Evolutionary conservation across 2,329 filamentous ascomycete species (phyloP).

Genomic region (Trichoderma sp.): DNA sequence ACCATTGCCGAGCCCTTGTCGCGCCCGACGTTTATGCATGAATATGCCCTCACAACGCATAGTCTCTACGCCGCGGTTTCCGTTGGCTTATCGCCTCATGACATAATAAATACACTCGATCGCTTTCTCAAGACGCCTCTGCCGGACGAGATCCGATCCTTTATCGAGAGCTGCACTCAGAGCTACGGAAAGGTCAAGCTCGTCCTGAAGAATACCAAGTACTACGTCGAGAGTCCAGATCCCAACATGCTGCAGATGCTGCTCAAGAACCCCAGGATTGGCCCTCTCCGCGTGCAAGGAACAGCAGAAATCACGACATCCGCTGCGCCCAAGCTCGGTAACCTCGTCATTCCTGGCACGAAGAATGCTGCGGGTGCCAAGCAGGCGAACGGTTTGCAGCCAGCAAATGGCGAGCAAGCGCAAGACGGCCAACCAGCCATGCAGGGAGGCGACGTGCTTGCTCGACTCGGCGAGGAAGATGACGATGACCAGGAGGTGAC

Average conservation of each 20-base stretch:
- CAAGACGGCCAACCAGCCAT: constrained; percentile 50
- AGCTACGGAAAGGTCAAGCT: constrained; percentile 96
- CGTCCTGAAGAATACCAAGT: constrained; percentile 90
- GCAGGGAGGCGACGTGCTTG: constrained; percentile 69
- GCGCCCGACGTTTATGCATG: constrained; percentile 86
- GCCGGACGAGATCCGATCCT: constrained; percentile 76
- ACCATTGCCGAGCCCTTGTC: constrained; percentile 94
- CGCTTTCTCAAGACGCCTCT: constrained; percentile 86
- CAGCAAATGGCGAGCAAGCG: constrained; percentile 37
- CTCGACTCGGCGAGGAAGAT: constrained; percentile 76
- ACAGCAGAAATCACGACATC: constrained; percentile 73
- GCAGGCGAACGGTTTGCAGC: constrained; percentile 58
- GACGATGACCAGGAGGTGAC: constrained; percentile 86
- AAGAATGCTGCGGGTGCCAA: constrained; percentile 87
- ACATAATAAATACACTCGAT: constrained; percentile 88
- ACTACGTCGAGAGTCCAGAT: constrained; percentile 91
- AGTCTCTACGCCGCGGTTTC: constrained; percentile 95
- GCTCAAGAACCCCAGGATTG: constrained; percentile 82
- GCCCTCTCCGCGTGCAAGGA: constrained; percentile 73
- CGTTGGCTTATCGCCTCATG: constrained; percentile 83
- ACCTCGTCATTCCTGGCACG: constrained; percentile 89
- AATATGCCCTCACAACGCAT: constrained; percentile 89
- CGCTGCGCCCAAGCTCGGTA: constrained; percentile 81
- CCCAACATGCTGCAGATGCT: constrained; percentile 82
- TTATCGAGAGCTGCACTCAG: constrained; percentile 77